Base-by-base conservation (phyloP, 129 eudicot species). In the Saussurea involucrata region DNA sequence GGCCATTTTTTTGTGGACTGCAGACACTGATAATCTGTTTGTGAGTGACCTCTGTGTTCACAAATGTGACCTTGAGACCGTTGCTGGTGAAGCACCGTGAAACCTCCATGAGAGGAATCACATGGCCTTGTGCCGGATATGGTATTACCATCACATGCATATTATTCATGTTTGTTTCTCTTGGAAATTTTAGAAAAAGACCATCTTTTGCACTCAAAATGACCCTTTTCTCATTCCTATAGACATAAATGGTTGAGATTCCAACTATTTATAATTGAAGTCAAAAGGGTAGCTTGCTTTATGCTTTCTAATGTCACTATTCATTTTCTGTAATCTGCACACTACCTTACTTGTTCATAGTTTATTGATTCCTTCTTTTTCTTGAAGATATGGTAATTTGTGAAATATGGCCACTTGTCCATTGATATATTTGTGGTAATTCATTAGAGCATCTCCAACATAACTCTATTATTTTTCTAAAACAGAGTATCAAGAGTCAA, bases 101-200 rank as follows among this genome's bases (percentile, higher is more conserved):
- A 0, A 77, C 25, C 63, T 90, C 92, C 86, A 87, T 68, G 21
- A 85, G 20, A 13, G 96, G 92, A 24, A 90, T 83, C 24, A 90
- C 92, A 74, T 90, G 92, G 34, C 92, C 96, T 80, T 90, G 92
- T 46, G 90, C 90, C 11, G 92, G 96, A 80, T 81, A 84, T 4
- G 93, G 88, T 40, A 86, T 58, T 15, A 71, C 74, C 17, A 88
- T 2, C 31, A 84, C 82, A 67, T 86, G 89, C 8, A 7, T 7
- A 33, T 33, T 33, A 27, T 27, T 27, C 29, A 73, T 73, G 6
- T 53, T 66, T 64, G 22, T 65, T 66, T 67, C 21, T 53, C 44
- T 20, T 24, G 20, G 2, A 18, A 18, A 9, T 60, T 60, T 60
- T 58, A 58, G 13, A 58, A 58, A 58, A 8, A 58, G n/a, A n/a